Base-by-base conservation (phyloP, 257 asterid genomes). In the Forsythia suspensa region DNA sequence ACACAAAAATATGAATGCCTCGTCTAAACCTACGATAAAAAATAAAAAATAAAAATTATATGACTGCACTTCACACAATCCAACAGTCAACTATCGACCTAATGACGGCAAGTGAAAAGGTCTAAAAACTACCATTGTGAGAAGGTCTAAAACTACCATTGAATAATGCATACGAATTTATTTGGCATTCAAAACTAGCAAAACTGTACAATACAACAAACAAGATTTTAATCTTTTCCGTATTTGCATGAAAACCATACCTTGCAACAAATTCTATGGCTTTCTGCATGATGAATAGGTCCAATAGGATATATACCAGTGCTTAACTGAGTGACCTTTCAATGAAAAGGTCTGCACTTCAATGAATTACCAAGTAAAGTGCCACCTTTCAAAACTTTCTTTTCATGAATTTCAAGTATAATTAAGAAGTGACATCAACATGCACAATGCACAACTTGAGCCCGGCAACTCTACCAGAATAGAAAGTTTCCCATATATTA, bases 401-500 rank as follows among this genome's bases (percentile, higher is more conserved):
- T 43, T 43, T 43, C 9, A 43, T 7, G 9, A 43, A 8, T 43
- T 43, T 43, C 10, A 6, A 1, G 10, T n/a, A 59, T 21, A 70
- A 70, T 6, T 8, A 6, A 65, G 57, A 29, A 48, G 73, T 81
- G 81, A 85, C 78, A 34, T 72, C 80, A 81, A 68, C 85, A 81
- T 79, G 81, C 83, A 78, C 9, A 9, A 74, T 57, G 63, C 37
- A 80, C 55, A 74, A 46, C 80, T 61, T 11, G 77, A 78, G 75
- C 7, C 86, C 84, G 87, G 83, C 89, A 85, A 71, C 4, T 38
- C 70, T 72, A 82, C 83, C 82, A 71, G 80, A 84, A 77, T 21
- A 34, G 15, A 75, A 75, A 71, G 71, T 16, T 34, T 21, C 71
- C 67, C 34, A 20, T 59, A 80, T 81, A 7, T 67, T 76, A 82